Conservation (phyloP, 2,329 filamentous ascomycete genomes). For the Aureobasidium sp. region DNA sequence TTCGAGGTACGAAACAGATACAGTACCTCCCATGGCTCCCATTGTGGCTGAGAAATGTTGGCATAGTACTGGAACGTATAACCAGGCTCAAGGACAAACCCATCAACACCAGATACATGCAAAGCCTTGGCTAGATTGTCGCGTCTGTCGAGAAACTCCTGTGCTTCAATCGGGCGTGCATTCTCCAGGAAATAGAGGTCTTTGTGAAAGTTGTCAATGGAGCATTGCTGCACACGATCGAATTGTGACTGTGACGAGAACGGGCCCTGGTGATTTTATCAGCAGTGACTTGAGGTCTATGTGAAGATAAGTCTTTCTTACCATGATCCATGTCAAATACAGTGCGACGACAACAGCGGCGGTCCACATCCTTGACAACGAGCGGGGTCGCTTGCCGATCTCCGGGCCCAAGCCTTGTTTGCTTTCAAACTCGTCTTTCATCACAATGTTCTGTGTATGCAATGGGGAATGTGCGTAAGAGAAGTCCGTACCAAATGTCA, state of each 20-base stretch:
- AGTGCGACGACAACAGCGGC: neutral
- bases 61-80: conserved; percentile 58
- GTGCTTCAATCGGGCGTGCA: conserved; percentile 38
- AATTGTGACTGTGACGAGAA: neutral
- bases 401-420: too few relatives aligned
- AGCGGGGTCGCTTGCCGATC: too few relatives aligned
- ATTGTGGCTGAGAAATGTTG: conserved; percentile 52
- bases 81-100: conserved; percentile 54
- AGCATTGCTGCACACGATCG: conserved; percentile 38
- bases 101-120: conserved; percentile 43
- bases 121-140: conserved; percentile 49
- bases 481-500: too few relatives aligned
- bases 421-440: too few relatives aligned
- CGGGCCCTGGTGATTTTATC: neutral
- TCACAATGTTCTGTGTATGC: too few relatives aligned
- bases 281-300: neutral
- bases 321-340: neutral
- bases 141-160: conserved; percentile 48
- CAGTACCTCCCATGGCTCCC: conserved; percentile 50
- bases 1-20: too few relatives aligned
- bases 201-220: conserved; percentile 43
- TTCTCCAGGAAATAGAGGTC: conserved; percentile 44
- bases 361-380: too few relatives aligned
- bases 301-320: neutral
- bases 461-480: too few relatives aligned